These are phyloP conservation scores for Lantana camara DNA, from an alignment of 257 asterid species.

Conservation along the genomic window DNA sequence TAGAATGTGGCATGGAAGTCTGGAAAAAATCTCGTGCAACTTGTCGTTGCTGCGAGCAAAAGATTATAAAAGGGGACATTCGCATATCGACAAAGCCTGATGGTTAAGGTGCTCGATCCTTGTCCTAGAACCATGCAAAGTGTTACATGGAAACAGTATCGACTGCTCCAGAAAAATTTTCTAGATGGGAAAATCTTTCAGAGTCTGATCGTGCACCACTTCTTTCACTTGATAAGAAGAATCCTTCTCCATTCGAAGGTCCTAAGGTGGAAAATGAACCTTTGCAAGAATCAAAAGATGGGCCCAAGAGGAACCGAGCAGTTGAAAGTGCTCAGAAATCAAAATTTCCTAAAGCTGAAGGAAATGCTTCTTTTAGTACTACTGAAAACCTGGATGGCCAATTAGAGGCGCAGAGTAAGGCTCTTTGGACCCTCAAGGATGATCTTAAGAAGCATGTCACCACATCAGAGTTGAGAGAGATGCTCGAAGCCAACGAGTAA, in stretches of 20 bases:
- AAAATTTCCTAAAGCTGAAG: slow-evolving; percentile 55
- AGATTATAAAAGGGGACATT: slow-evolving; percentile 85
- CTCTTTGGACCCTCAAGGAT: slow-evolving; percentile 87
- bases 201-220: slow-evolving; percentile 58
- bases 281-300: slow-evolving; percentile 47
- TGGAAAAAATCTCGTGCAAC: slow-evolving; percentile 81
- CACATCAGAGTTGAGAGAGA: slow-evolving; percentile 76
- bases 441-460: slow-evolving; percentile 82
- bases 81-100: slow-evolving; percentile 85
- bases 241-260: slow-evolving; percentile 54
- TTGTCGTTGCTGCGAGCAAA: slow-evolving; percentile 68
- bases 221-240: slow-evolving; percentile 53
- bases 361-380: no score
- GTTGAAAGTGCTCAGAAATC: slow-evolving; percentile 47
- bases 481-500: slow-evolving; percentile 86
- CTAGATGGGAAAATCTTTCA: slow-evolving; percentile 77
- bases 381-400: slow-evolving; percentile 46
- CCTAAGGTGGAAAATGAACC: slow-evolving; percentile 35
- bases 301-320: slow-evolving; percentile 67
- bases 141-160: slow-evolving; percentile 71
- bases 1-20: slow-evolving; percentile 63
- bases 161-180: slow-evolving; percentile 52
- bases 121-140: slow-evolving; percentile 91
- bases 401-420: slow-evolving; percentile 70
- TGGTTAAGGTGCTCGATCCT: slow-evolving; percentile 70